Evolutionary conservation across 225 moss, liverwort and hornwort genomes (phyloP), one percentile per base, ranked within the genome.

Genomic region (Physcomitrium patens): DNA sequence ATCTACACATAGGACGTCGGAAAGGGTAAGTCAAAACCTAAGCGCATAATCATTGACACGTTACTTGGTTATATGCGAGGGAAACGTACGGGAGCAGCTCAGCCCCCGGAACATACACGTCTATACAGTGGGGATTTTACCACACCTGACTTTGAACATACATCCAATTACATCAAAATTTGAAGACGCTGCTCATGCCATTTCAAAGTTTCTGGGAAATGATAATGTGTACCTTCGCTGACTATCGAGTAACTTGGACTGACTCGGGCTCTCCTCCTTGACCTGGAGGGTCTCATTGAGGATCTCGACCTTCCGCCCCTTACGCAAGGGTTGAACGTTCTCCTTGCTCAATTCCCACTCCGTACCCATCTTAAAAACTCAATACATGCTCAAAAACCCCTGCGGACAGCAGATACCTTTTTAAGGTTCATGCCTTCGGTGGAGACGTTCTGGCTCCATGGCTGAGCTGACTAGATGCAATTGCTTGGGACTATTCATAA

Each of bases 291-390:
- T 67, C 60, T 86, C 89, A 75, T 91, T 99, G 7, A 99, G 84
- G 26, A 86, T 63, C 48, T 87, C 93, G 41, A 94, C 91, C 63
- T 94, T 89, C 61, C 90, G 91, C 37, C 97, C 97, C 63, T 87
- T 83, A 19, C 91, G 90, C 78, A 91, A 61, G 26, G 97, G 97
- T 55, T 89, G 91, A 11, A 99, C 93, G 77, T 99, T 99, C 81
- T 99, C 97, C 87, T 99, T 99, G 69, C 94, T 91, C 51, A 95
- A 83, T 77, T 99, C 95, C 97, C 97, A 99, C 74, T 94, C 97
- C 94, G 92, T 96, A 7, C 51, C 80, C 54, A 44, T 27, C 58
- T 74, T 50, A 0, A n/a, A 50, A 58, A 44, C 62, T 79, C 68
- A 84, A 75, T 24, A 71, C 77, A 78, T 80, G 74, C 71, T 75